A percentile compares a stretch with the other conserved stretches of the same genome.
phyloP scores from a whole-genome alignment of 495 filamentous ascomycete genomes.

The Cenococcum geophilum region DNA sequence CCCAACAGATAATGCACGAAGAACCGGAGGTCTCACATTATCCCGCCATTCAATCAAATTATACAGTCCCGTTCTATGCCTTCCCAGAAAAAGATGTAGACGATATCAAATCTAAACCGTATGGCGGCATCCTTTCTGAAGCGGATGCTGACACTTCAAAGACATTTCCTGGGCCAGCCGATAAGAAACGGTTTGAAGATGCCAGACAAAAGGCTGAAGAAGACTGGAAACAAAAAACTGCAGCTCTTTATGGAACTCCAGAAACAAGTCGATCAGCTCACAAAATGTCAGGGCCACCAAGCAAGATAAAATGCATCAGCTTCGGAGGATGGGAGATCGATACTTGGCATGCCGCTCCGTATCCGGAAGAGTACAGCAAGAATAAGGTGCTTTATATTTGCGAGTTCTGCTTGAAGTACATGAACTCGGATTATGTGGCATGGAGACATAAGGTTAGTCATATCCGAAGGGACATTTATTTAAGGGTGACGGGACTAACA shows the following conservation, averaged over 20 bases:
- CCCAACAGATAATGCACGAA: constrained; percentile 27
- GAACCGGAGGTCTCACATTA: constrained; percentile 35
- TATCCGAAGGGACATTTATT: neutral
- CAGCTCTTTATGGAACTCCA: constrained; percentile 37
- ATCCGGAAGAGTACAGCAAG: constrained; percentile 95
- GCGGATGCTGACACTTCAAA: constrained; percentile 84
- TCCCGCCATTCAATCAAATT: constrained; percentile 54
- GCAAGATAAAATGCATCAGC: constrained; percentile 97
- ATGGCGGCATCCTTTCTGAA: constrained; percentile 87
- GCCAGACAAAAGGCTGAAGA: constrained; percentile 86
- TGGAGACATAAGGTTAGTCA: constrained; percentile 81
- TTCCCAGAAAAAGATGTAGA: constrained; percentile 84
- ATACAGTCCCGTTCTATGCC: constrained; percentile 66
- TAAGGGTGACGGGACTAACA: neutral
- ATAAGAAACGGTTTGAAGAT: constrained; percentile 78
- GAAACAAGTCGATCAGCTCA: constrained; percentile 48
- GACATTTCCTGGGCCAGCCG: constrained; percentile 71
- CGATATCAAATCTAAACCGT: constrained; percentile 85
- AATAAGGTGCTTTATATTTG: constrained; percentile 95
- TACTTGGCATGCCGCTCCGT: constrained; percentile 98
- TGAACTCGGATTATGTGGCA: constrained; percentile 96
- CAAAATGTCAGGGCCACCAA: constrained; percentile 78
- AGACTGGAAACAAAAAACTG: constrained; percentile 68
- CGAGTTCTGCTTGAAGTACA: constrained; percentile 98
- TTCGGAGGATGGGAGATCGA: constrained; percentile 97